Evolutionary conservation across 768 basidiomycete species (phyloP).

Genomic region (Strobilomyces echinocephalus): DNA sequence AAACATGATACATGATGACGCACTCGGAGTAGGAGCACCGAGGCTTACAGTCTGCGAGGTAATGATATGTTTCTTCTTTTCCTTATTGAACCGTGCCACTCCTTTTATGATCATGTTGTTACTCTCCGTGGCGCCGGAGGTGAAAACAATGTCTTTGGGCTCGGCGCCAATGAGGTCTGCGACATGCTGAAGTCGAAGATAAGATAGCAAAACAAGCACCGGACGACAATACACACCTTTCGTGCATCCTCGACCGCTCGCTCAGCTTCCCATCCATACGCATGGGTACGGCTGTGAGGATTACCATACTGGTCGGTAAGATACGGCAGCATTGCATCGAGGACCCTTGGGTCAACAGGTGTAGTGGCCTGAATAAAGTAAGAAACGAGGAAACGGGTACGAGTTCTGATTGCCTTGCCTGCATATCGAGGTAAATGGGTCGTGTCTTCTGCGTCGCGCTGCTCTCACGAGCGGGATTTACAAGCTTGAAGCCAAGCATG

Average conservation of each 20-base stretch:
- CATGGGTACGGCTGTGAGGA: conserved; percentile 96
- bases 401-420: conserved; percentile 46
- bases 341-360: conserved; percentile 92
- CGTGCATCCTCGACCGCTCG: conserved; percentile 89
- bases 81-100: conserved; percentile 90
- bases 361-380: conserved; percentile 74
- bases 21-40: not conserved
- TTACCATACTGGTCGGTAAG: conserved; percentile 96
- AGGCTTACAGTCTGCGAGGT: conserved; percentile 84
- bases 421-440: conserved; percentile 98
- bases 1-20: conserved; percentile 2
- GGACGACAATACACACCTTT: conserved; percentile 45
- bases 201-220: not conserved
- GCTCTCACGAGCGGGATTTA: conserved; percentile 55
- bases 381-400: not conserved
- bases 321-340: conserved; percentile 95
- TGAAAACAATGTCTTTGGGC: conserved; percentile 93
- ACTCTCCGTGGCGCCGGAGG: conserved; percentile 95
- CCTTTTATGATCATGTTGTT: conserved; percentile 99
- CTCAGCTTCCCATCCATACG: conserved; percentile 99
- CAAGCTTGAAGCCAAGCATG: conserved; percentile 86
- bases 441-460: conserved; percentile 57
- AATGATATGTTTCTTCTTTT: conserved; percentile 89
- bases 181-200: conserved; percentile 53
- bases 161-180: conserved; percentile 93